These are phyloP conservation scores for slime mould (Dictyostelium discoideum) DNA, from an alignment of 78 protist species.

Conservation along the genomic window dicty_2.7 NC_007090.3:1647001-1647500, in stretches of 20 bases:
- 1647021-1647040: slow-evolving; percentile 69
- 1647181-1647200: slow-evolving; percentile 79
- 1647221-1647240: slow-evolving; percentile 53
- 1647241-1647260: background rate
- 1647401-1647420: slow-evolving; percentile 27
- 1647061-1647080: slow-evolving; percentile 62
- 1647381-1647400: slow-evolving; percentile 52
- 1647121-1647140: slow-evolving; percentile 35
- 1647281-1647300: slow-evolving; percentile 31
- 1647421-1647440: slow-evolving; percentile 19
- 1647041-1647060: slow-evolving; percentile 83
- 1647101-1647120: slow-evolving; percentile 34
- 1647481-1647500: slow-evolving; percentile 28
- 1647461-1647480: background rate
- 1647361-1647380: slow-evolving; percentile 51
- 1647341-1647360: slow-evolving; percentile 30
- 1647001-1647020: slow-evolving; percentile 73
- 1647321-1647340: slow-evolving; percentile 46
- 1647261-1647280: slow-evolving; percentile 60
- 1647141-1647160: slow-evolving; percentile 64
- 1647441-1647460: background rate
- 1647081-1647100: slow-evolving; percentile 48
- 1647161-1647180: slow-evolving; percentile 70
- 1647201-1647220: slow-evolving; percentile 24
- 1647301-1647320: slow-evolving; percentile 7